Percentiles rank a stretch among this genome's conserved stretches.
Conservation (phyloP, 2,329 filamentous ascomycete species). For the Fusarium incarnatum region DNA sequence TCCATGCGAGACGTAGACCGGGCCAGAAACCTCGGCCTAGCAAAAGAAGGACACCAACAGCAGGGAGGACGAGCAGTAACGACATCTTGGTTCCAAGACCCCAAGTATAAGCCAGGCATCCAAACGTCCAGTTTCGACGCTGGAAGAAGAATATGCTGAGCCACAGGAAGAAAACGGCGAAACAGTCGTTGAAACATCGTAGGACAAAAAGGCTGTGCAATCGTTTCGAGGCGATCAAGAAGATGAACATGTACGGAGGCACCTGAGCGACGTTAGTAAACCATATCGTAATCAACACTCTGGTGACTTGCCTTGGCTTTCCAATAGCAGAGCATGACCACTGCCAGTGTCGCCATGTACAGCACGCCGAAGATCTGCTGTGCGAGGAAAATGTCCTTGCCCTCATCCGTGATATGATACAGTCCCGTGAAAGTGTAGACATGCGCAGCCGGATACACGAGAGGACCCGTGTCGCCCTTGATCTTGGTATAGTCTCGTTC, state of each 20-base stretch:
- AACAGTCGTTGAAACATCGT: conserved; percentile 94
- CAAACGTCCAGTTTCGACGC: conserved; percentile 77
- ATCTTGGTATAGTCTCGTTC: conserved; percentile 91
- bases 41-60: conserved; percentile 80
- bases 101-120: conserved; percentile 77
- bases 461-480: conserved; percentile 86
- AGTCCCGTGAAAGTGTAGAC: conserved; percentile 89
- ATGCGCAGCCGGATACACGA: conserved; percentile 95
- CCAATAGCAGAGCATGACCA: conserved; percentile 87
- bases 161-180: conserved; percentile 87
- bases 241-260: conserved; percentile 87
- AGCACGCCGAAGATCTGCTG: conserved; percentile 85
- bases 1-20: conserved; percentile 74
- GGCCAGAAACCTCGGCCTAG: conserved; percentile 75
- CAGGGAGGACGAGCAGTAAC: conserved; percentile 83
- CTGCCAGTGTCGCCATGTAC: conserved; percentile 78
- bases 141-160: conserved; percentile 83
- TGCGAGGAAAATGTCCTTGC: conserved; percentile 80
- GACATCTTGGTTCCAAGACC: conserved; percentile 97
- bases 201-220: conserved; percentile 94
- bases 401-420: conserved; percentile 81
- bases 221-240: conserved; percentile 89
- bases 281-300: neutral
- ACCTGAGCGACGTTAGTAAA: conserved; percentile 59
- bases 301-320: conserved; percentile 69